Percentiles rank a stretch among this genome's conserved stretches.
Conservation (phyloP, 2,329 filamentous ascomycete genomes). For the Colletotrichum sublineola region DNA sequence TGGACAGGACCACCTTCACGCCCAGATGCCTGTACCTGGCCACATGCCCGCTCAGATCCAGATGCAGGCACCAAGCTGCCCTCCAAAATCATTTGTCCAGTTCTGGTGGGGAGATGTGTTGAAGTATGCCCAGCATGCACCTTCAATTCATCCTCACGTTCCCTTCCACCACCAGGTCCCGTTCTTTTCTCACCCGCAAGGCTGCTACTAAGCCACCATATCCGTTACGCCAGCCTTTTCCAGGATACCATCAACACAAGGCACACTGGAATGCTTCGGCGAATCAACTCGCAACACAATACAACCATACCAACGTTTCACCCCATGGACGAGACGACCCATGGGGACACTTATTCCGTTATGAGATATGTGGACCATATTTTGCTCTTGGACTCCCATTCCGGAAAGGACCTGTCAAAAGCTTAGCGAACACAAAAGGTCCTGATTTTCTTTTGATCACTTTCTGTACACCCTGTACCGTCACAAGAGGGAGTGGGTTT, state of each 20-base stretch:
- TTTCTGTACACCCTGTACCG: slow-evolving; percentile 1
- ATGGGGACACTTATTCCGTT: slow-evolving; percentile 26
- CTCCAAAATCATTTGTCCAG: slow-evolving; percentile 63
- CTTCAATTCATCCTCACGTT: slow-evolving; percentile 62
- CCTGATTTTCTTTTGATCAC: neutral
- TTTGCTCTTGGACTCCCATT: slow-evolving; percentile 20
- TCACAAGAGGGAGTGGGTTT: slow-evolving; percentile 14
- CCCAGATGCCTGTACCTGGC: slow-evolving; percentile 49
- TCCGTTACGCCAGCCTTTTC: slow-evolving; percentile 24
- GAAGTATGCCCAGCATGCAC: slow-evolving; percentile 64
- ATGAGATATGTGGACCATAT: slow-evolving; percentile 26
- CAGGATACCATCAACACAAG: neutral
- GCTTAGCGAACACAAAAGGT: slow-evolving; percentile 20
- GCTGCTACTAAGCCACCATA: slow-evolving; percentile 60
- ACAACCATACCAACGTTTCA: slow-evolving; percentile 12
- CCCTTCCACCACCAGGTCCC: slow-evolving; percentile 67
- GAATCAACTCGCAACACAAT: neutral
- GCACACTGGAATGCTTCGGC: neutral
- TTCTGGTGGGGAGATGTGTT: slow-evolving; percentile 66
- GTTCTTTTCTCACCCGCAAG: slow-evolving; percentile 65
- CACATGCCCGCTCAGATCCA: slow-evolving; percentile 52
- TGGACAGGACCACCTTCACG: slow-evolving; percentile 48
- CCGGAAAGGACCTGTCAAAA: slow-evolving; percentile 12
- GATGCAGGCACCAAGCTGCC: slow-evolving; percentile 53
- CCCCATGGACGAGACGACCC: slow-evolving; percentile 9